phyloP scores from a whole-genome alignment of 1,284 basidiomycete genomes.

The Trichosporon coremiiforme region DNA sequence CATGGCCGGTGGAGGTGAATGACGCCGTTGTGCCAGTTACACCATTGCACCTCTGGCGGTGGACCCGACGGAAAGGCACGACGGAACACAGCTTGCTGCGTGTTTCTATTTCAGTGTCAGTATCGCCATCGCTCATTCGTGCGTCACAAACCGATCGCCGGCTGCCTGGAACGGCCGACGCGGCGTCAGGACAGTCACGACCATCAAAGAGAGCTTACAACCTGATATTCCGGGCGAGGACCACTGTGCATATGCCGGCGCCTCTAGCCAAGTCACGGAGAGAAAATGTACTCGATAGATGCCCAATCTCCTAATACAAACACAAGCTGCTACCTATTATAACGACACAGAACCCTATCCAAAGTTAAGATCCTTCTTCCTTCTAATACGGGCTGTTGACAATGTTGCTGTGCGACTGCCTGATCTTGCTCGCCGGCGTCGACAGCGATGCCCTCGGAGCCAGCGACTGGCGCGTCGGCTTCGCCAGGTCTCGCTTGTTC shows the following conservation, averaged over 20 bases:
- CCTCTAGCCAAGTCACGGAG: not conserved
- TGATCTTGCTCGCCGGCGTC: slow-evolving; percentile 43
- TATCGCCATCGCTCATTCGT: not conserved
- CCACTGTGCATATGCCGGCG: not conserved
- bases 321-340: slow-evolving; percentile 19
- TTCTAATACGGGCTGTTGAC: slow-evolving; percentile 51
- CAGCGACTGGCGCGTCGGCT: slow-evolving; percentile 44
- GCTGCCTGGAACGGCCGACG: not conserved
- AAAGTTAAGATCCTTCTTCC: not conserved
- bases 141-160: not conserved
- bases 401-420: slow-evolving; percentile 45
- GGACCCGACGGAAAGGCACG: not conserved
- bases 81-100: not conserved
- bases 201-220: not conserved
- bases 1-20: slow-evolving; percentile 8
- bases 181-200: no score
- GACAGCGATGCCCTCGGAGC: slow-evolving; percentile 26
- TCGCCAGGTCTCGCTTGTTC: slow-evolving; percentile 87
- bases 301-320: slow-evolving; percentile 17
- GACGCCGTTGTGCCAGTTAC: not conserved
- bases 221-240: not conserved
- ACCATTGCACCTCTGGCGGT: not conserved
- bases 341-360: slow-evolving; percentile 10
- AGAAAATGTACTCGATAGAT: slow-evolving; percentile 19
- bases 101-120: not conserved